Conservation (phyloP, 75 land plant species). For the Pinus taeda region DNA sequence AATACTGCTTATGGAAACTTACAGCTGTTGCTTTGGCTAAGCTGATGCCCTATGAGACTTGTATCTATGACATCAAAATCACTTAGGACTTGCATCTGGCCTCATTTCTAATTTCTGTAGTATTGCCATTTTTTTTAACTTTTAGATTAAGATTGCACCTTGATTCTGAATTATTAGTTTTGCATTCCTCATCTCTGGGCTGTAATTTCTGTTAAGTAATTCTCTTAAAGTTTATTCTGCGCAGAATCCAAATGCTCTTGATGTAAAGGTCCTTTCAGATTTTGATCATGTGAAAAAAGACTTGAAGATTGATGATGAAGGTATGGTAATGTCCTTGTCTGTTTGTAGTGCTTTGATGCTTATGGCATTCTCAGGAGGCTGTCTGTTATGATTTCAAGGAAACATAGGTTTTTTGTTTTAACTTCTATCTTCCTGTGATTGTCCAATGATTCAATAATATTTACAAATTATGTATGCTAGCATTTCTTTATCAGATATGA, state of each 20-base stretch:
- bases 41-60: too few species aligned
- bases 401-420: background rate
- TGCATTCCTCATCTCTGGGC: background rate
- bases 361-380: background rate
- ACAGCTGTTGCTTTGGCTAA: too few species aligned
- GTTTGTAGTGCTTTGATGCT: background rate
- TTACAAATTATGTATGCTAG: background rate
- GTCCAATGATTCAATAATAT: background rate
- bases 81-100: too few species aligned
- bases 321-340: constrained; percentile 21
- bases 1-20: too few species aligned
- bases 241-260: constrained; percentile 92
- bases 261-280: constrained; percentile 73
- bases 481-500: background rate
- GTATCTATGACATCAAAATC: too few species aligned
- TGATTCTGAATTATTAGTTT: background rate
- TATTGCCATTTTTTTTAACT: background rate
- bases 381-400: background rate
- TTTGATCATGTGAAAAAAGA: constrained; percentile 92
- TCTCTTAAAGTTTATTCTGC: background rate
- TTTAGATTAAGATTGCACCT: background rate
- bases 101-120: too few species aligned
- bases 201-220: background rate
- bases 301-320: constrained; percentile 86
- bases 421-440: background rate